These are phyloP conservation scores for Corynascus novoguineensis DNA, from an alignment of 495 filamentous ascomycete species.

Conservation along the genomic window DNA sequence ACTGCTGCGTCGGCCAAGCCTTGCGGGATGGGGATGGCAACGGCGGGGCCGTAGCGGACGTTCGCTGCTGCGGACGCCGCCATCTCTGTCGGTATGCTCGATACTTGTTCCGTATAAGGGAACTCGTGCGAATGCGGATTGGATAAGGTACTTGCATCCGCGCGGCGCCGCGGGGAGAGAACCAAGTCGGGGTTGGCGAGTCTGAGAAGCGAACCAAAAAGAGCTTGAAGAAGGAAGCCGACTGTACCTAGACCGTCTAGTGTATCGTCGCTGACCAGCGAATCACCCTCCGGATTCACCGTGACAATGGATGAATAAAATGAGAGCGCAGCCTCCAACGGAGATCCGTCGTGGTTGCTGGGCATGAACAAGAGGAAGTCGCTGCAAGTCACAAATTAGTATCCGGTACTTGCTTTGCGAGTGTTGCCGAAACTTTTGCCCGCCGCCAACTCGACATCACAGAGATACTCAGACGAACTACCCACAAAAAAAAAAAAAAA, in stretches of 20 bases:
- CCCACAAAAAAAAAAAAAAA: neutral
- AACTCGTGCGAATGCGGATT: conserved; percentile 5
- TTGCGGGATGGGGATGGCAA: conserved; percentile 12
- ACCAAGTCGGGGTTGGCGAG: conserved; percentile 40
- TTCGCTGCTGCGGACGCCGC: conserved; percentile 14
- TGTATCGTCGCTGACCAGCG: conserved; percentile 79
- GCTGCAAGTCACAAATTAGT: conserved; percentile 40
- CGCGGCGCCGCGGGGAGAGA: conserved; percentile 9
- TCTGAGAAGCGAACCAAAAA: conserved; percentile 62
- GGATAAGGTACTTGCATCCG: conserved; percentile 1
- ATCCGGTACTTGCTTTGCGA: neutral
- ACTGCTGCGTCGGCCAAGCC: conserved; percentile 13
- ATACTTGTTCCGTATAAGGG: conserved; percentile 9
- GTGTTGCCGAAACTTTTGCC: neutral
- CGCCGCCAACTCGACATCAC: neutral
- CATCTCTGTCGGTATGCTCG: conserved; percentile 14
- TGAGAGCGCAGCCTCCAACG: conserved; percentile 77
- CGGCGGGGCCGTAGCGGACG: conserved; percentile 12
- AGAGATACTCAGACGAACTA: neutral
- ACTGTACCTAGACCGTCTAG: conserved; percentile 92
- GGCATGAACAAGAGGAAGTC: conserved; percentile 96
- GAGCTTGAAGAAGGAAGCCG: conserved; percentile 63
- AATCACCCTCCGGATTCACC: conserved; percentile 91
- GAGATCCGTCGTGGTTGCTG: conserved; percentile 49
- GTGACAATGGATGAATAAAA: conserved; percentile 90